Percentiles rank a stretch among this genome's conserved stretches.
Evolutionary conservation across 208 protist genomes (phyloP).

Genomic region (Leishmania major): DNA sequence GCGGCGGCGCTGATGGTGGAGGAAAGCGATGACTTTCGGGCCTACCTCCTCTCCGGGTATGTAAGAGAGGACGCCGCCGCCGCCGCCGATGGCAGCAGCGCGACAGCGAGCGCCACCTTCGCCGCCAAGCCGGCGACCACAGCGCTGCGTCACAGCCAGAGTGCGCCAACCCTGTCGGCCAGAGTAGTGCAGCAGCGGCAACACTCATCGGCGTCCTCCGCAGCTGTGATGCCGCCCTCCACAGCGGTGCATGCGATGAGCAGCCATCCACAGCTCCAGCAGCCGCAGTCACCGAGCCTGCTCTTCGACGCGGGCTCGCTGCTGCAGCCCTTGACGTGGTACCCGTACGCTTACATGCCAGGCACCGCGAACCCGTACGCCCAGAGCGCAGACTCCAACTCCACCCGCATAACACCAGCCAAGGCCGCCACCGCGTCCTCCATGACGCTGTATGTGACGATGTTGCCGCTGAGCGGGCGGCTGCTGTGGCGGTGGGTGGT

Average conservation of each 20-base stretch:
- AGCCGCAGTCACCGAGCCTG: neutral
- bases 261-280: neutral
- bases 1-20: slow-evolving; percentile 27
- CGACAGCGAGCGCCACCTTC: neutral
- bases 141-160: slow-evolving; percentile 11
- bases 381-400: slow-evolving; percentile 14
- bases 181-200: neutral
- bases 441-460: slow-evolving; percentile 44
- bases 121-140: neutral
- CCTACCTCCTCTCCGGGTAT: slow-evolving; percentile 17
- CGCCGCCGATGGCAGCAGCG: neutral
- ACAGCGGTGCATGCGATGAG: neutral
- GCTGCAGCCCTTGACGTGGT: slow-evolving; percentile 38
- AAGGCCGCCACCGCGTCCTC: slow-evolving; percentile 25
- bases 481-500: slow-evolving; percentile 61
- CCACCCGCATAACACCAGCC: slow-evolving; percentile 13
- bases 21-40: slow-evolving; percentile 23
- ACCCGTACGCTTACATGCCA: slow-evolving; percentile 44
- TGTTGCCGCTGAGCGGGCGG: slow-evolving; percentile 49
- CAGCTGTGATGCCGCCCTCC: neutral
- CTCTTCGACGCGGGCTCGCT: slow-evolving; percentile 8
- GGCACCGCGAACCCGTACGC: slow-evolving; percentile 41
- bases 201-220: neutral
- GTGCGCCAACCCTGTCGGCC: slow-evolving; percentile 2
- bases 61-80: slow-evolving; percentile 4